These are phyloP conservation scores for Volvox reticuliferus DNA, from an alignment of 139 green algal genomes.

Conservation along the genomic window DNA sequence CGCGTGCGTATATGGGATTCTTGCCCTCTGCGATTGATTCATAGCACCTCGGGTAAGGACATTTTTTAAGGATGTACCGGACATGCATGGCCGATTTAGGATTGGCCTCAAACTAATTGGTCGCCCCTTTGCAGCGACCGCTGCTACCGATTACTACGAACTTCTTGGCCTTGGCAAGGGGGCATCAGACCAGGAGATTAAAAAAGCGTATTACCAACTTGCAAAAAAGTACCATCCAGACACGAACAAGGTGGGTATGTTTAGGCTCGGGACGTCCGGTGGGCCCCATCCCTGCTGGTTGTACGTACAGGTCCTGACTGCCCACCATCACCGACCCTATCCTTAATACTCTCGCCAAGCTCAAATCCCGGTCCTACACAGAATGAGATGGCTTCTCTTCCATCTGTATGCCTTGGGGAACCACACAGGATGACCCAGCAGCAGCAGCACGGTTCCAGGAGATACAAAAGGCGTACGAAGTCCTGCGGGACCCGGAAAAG, in stretches of 20 bases:
- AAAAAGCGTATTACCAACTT: slow-evolving; percentile 92
- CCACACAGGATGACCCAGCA: slow-evolving; percentile 78
- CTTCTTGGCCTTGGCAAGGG: slow-evolving; percentile 74
- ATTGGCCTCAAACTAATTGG: background rate
- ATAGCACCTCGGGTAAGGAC: slow-evolving; percentile 12
- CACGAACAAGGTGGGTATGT: slow-evolving; percentile 84
- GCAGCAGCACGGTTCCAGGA: slow-evolving; percentile 90
- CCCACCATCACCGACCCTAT: too few relatives aligned
- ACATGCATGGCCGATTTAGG: background rate
- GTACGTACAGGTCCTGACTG: too few relatives aligned
- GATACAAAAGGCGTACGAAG: slow-evolving; percentile 91
- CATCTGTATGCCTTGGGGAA: too few relatives aligned
- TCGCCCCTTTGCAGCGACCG: background rate
- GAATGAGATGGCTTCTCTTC: too few relatives aligned
- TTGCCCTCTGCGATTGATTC: background rate
- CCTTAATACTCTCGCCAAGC: too few relatives aligned
- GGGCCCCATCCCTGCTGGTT: too few relatives aligned
- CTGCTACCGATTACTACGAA: slow-evolving; percentile 83
- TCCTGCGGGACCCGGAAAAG: slow-evolving; percentile 88
- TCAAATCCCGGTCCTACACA: too few relatives aligned
- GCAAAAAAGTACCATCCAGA: slow-evolving; percentile 96
- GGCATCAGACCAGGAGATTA: slow-evolving; percentile 89
- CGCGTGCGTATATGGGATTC: background rate
- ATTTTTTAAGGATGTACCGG: background rate
- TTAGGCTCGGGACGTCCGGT: too few relatives aligned